Evolutionary conservation across 192 early-diverging fungal genomes (phyloP).

Genomic region (Backusella tuberculispora): DNA sequence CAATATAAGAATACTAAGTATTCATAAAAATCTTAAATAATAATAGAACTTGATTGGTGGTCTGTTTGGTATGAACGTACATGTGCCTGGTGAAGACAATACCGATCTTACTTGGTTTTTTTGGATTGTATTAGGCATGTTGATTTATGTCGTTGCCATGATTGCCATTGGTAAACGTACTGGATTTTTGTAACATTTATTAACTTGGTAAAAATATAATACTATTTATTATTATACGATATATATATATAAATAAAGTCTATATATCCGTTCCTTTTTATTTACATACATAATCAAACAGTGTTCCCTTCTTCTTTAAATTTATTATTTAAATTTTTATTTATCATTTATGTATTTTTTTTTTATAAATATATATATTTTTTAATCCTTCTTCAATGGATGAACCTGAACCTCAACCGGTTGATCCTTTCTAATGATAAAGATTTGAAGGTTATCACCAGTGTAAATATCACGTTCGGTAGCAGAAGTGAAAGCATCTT

Average conservation of each 20-base stretch:
- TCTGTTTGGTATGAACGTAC: constrained; percentile 62
- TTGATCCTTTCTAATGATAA: constrained; percentile 72
- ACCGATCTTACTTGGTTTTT: constrained; percentile 26
- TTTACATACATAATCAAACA: too few species aligned
- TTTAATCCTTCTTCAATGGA: constrained; percentile 92
- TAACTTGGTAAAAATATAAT: too few species aligned
- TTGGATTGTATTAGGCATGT: constrained; percentile 36
- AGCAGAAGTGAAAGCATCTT: constrained; percentile 95
- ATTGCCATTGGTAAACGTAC: constrained; percentile 29
- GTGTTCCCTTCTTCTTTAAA: too few species aligned
- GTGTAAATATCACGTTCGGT: constrained; percentile 99
- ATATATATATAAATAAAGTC: too few species aligned
- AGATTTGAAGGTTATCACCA: constrained; percentile 94
- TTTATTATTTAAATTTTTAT: too few species aligned
- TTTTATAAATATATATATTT: neutral
- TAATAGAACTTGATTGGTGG: constrained; percentile 68
- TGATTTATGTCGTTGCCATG: constrained; percentile 6
- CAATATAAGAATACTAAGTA: constrained; percentile 32
- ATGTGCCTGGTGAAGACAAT: constrained; percentile 22
- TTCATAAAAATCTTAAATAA: neutral
- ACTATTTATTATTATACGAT: too few species aligned
- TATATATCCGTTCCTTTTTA: neutral
- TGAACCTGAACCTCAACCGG: constrained; percentile 76
- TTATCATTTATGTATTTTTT: too few species aligned
- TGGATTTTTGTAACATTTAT: constrained; percentile 24